phyloP scores from a whole-genome alignment of 2,329 filamentous ascomycete species.

The Aureobasidium zeae region DNA sequence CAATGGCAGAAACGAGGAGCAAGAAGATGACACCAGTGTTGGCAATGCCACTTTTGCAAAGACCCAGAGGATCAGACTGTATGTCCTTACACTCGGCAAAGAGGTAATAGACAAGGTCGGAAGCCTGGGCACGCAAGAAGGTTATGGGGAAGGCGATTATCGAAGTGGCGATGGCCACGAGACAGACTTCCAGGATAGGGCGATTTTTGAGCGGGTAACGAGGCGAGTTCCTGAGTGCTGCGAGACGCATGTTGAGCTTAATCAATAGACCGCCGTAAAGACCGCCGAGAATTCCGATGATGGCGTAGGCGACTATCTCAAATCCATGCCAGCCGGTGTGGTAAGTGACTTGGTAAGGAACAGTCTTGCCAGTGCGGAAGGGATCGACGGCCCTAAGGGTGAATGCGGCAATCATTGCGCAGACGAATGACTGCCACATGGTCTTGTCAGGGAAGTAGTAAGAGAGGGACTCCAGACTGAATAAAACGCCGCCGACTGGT shows the following conservation, averaged over 20 bases:
- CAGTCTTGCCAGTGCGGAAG: slow-evolving; percentile 89
- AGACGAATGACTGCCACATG: slow-evolving; percentile 99
- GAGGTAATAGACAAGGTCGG: slow-evolving; percentile 81
- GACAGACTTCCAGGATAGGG: slow-evolving; percentile 68
- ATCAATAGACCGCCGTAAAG: slow-evolving; percentile 92
- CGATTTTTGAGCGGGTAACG: slow-evolving; percentile 52
- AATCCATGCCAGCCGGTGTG: slow-evolving; percentile 89
- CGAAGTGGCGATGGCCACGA: slow-evolving; percentile 73
- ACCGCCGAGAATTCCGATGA: slow-evolving; percentile 84
- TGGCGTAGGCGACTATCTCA: slow-evolving; percentile 76
- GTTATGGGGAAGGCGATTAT: slow-evolving; percentile 91
- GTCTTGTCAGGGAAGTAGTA: slow-evolving; percentile 99
- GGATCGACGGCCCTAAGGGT: slow-evolving; percentile 88
- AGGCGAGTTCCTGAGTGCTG: slow-evolving; percentile 66
- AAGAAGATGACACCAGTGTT: slow-evolving; percentile 75
- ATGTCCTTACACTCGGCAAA: slow-evolving; percentile 84
- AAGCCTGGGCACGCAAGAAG: slow-evolving; percentile 88
- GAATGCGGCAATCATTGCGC: slow-evolving; percentile 96
- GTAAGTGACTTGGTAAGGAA: slow-evolving; percentile 92
- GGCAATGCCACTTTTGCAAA: slow-evolving; percentile 79
- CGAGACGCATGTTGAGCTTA: slow-evolving; percentile 81
- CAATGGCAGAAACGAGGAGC: slow-evolving; percentile 67
- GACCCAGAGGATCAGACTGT: slow-evolving; percentile 74
- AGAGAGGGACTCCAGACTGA: slow-evolving; percentile 92
- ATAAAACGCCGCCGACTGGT: slow-evolving; percentile 87